Evolutionary conservation across 768 basidiomycete species (phyloP).

Genomic region (Albatrellus ellisii): DNA sequence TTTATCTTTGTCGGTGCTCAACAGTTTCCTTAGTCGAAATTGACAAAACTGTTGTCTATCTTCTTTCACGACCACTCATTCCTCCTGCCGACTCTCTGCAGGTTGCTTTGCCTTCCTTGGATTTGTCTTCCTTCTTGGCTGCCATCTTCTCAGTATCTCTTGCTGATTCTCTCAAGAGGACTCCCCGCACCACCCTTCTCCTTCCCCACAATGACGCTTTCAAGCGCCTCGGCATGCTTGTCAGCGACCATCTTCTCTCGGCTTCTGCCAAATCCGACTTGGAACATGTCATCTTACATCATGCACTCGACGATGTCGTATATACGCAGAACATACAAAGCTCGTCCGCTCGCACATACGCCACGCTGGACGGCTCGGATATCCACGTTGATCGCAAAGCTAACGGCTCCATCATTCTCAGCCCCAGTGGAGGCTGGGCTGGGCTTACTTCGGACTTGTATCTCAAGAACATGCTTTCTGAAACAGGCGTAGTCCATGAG

Average conservation of each 20-base stretch:
- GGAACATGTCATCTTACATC: constrained; percentile 77
- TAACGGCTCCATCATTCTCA: constrained; percentile 32
- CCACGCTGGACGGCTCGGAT: constrained; percentile 78
- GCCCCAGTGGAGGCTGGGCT: constrained; percentile 68
- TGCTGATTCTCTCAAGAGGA: constrained; percentile 49
- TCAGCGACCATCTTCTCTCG: constrained; percentile 76
- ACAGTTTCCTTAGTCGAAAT: constrained; percentile 38
- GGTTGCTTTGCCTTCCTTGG: constrained; percentile 69
- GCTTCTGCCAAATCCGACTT: constrained; percentile 70
- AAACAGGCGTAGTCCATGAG: constrained; percentile 86
- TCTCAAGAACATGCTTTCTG: constrained; percentile 60
- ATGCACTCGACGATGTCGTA: constrained; percentile 62
- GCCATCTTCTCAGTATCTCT: constrained; percentile 80
- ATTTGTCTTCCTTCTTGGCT: constrained; percentile 84
- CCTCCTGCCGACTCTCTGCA: constrained; percentile 76
- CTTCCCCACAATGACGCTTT: constrained; percentile 89
- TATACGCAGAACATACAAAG: constrained; percentile 51
- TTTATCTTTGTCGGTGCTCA: not conserved
- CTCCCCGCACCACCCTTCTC: constrained; percentile 66
- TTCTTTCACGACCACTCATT: constrained; percentile 69
- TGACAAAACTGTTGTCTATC: constrained; percentile 78
- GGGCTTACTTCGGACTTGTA: constrained; percentile 49
- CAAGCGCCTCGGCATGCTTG: constrained; percentile 67
- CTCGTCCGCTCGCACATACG: constrained; percentile 59
- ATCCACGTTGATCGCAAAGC: constrained; percentile 52